phyloP scores from a whole-genome alignment of 2,329 filamentous ascomycete species.

The Sphaerulina musiva region DNA sequence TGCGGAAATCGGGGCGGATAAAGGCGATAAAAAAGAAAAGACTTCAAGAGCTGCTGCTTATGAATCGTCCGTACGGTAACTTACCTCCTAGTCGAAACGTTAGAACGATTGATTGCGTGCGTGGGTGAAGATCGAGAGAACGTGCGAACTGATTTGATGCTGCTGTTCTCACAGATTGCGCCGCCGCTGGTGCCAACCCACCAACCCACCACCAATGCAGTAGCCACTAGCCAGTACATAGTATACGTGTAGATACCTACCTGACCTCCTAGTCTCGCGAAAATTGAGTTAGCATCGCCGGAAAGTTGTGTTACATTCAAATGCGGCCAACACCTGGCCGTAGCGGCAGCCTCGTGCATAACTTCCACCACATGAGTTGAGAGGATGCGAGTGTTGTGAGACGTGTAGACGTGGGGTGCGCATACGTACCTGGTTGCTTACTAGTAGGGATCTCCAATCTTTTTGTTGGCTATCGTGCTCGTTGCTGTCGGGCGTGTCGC shows the following conservation, averaged over 20 bases:
- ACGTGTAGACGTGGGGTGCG: not conserved
- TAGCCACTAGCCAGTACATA: no score
- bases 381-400: slow-evolving; percentile 2
- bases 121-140: not conserved
- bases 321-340: slow-evolving; percentile 1
- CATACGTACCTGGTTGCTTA: slow-evolving; percentile 2
- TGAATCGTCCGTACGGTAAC: not conserved
- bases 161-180: not conserved
- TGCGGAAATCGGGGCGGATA: not conserved
- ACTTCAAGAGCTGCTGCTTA: not conserved
- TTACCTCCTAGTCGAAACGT: no score
- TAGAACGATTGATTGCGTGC: not conserved
- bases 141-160: not conserved
- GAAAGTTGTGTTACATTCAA: not conserved
- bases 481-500: not conserved
- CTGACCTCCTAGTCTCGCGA: no score
- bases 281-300: no score
- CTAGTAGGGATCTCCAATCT: slow-evolving; percentile 5
- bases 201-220: no score
- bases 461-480: slow-evolving; percentile 7
- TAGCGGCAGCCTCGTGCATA: not conserved
- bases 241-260: no score
- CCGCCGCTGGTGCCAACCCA: not conserved
- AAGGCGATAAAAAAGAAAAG: not conserved
- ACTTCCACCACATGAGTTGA: slow-evolving; percentile 1